Base-by-base conservation (phyloP, 805 yeast species). In the Ogataea chonburiensis region DNA sequence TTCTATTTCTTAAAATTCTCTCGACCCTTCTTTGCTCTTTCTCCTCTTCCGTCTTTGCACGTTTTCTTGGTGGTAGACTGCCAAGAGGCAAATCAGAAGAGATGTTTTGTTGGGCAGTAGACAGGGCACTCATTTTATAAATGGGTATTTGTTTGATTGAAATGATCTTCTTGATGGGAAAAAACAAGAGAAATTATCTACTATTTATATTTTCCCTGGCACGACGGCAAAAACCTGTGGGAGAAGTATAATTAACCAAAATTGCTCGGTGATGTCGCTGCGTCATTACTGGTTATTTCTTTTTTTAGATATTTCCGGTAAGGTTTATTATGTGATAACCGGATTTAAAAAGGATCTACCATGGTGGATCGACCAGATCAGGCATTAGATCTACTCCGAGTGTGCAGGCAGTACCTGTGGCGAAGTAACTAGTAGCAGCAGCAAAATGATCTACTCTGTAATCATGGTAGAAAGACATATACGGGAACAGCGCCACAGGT, bases 1-100 rank as follows among this genome's bases (percentile, higher is more conserved):
- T 83, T 56, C 98, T 77, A 64, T 91, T 91, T 59, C 98, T 76
- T 52, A 91, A 70, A 33, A 93, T 89, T 34, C 98, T 72, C 64
- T 93, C 98, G 37, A 89, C 79, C 30, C 96, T 76, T 48, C 98
- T 81, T 66, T 91, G 98, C 63, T 93, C 98, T 67, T 91, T 93
- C 66, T 91, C 98, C 64, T 89, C 96, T 50, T 85, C 77, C 26
- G 98, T 93, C 71, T 85, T 87, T 5, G 98, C 98, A 51, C 98
- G 78, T 69, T 93, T 93, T 47, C 98, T 77, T 36, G 98, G 98
- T 19, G 97, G 96, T 42, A 91, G 68, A 16, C 49, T 40, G 17
- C 55, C 57, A 15, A 45, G 21, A 19, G 50, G 40, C 30, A 41
- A 42, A 8, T 42, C 43, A 5, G 47, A 24, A 3, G 43, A 22